Base-by-base conservation (phyloP, 2,329 filamentous ascomycete species). In the Rutstroemia sp. region DNA sequence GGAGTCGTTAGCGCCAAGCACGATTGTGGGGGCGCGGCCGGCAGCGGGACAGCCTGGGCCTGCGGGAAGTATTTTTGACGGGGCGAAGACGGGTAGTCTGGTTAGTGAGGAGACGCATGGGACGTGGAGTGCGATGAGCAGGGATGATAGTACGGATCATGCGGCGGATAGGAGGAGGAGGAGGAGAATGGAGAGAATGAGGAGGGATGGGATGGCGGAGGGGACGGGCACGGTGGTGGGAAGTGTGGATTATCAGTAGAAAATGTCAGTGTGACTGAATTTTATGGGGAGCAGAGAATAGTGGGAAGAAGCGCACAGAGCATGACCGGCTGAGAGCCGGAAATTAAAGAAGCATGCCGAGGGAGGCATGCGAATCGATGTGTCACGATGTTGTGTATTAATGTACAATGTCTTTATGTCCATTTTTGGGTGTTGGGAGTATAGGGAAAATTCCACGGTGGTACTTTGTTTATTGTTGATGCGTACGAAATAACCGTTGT, bases 101-200 rank as follows among this genome's bases (percentile, higher is more conserved):
- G 63, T 61, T 6, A 67, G 63, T 56, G 66, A 60, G 2, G 65
- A 63, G 21, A 68, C 65, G 47, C 66, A 67, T 56, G 67, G 61
- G 5, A 68, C 68, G 8, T 70, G 67, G 68, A 67, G 63, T 52
- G 67, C 58, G 9, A 67, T 70, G 65, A 70, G 66, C 55, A 64
- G 65, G 14, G 61, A 57, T 58, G 56, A 57, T 8, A 60, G 62
- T 54, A 53, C 41, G 12, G 63, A 56, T 30, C 72, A 72, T 47
- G 69, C 71, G 16, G 79, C 79, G 5, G 77, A 84, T 57, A 77
- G 79, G 57, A 72, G 82, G 60, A 68, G 79, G 61, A 72, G 82
- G 66, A 75, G 82, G 63, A 74, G 82, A 61, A 67, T 77, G 59
- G 82, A 86, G 69, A 74, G 82, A 54, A 50, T 46, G 63, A 74